Percentiles rank a stretch among this genome's conserved stretches.
Conservation (phyloP, 106 monocot species). For the Dactylorhiza incarnata region DNA sequence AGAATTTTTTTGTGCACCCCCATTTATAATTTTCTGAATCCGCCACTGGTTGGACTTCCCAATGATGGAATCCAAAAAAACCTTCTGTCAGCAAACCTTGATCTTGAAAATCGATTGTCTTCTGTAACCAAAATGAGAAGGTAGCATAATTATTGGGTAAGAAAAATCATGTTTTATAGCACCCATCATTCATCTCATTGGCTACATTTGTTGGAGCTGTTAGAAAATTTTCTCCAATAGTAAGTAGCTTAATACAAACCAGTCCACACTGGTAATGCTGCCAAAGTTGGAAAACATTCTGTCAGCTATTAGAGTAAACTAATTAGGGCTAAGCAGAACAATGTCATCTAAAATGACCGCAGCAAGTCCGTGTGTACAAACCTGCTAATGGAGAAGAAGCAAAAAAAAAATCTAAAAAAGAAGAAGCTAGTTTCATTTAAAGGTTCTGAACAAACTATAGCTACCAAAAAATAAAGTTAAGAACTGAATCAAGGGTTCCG, state of each 20-base stretch:
- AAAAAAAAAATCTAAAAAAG: no score
- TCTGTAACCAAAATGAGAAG: background rate
- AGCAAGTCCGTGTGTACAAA: conserved; percentile 7
- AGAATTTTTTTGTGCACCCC: no score
- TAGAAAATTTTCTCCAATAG: no score
- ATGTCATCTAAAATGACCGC: no score
- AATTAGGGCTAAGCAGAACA: no score
- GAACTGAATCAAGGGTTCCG: no score
- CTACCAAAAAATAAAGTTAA: no score
- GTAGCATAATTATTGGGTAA: background rate
- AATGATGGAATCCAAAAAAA: conserved; percentile 98
- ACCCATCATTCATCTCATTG: conserved; percentile 58
- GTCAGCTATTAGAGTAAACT: background rate
- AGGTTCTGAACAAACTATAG: no score
- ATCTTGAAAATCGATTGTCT: conserved; percentile 12
- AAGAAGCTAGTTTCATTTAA: no score
- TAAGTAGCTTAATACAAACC: conserved; percentile 96
- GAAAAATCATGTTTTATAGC: background rate
- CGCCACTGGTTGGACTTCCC: no score
- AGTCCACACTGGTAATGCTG: conserved; percentile 95
- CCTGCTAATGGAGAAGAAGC: conserved; percentile 97
- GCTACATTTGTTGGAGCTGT: conserved; percentile 98
- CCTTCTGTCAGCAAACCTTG: conserved; percentile 91
- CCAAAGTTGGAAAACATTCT: conserved; percentile 96
- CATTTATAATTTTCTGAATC: no score